Conservation (phyloP, 176 grass and related monocot species). For the Tillandsia fasciculata region DNA sequence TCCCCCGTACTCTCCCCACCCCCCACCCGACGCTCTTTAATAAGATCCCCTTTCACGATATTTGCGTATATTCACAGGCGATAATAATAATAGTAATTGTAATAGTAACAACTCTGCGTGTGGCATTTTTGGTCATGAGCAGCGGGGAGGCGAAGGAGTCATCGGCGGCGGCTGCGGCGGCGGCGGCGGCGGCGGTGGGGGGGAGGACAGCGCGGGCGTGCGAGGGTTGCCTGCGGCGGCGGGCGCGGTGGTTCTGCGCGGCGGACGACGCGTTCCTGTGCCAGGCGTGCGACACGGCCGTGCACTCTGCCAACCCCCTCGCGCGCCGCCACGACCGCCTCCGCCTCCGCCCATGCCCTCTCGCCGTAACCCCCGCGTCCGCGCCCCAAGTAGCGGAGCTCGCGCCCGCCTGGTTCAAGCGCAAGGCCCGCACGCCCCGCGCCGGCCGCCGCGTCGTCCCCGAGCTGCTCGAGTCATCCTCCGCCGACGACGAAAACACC, state of each 20-base stretch:
- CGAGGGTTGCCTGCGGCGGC: constrained; percentile 57
- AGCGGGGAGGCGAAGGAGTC: constrained; percentile 20
- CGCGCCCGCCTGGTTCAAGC: constrained; percentile 47
- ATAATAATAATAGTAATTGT: no score
- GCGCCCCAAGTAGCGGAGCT: constrained; percentile 5
- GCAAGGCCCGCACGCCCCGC: constrained; percentile 67
- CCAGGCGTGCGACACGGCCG: constrained; percentile 71
- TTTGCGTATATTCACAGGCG: neutral
- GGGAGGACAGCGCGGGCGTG: constrained; percentile 70
- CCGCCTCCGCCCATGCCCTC: constrained; percentile 29
- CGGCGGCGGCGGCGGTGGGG: constrained; percentile 29
- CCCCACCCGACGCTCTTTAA: neutral
- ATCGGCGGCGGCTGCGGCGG: constrained; percentile 16
- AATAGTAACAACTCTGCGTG: no score
- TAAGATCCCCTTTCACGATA: neutral
- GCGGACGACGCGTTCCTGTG: constrained; percentile 89
- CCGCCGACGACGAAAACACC: constrained; percentile 30
- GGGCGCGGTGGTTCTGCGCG: constrained; percentile 89
- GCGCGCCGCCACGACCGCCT: constrained; percentile 66
- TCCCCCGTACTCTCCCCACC: neutral
- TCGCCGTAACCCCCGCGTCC: constrained; percentile 3
- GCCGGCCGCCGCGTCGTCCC: constrained; percentile 40
- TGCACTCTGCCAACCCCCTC: constrained; percentile 82
- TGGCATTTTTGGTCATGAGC: neutral
- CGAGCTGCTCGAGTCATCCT: constrained; percentile 31